phyloP scores from a whole-genome alignment of 805 yeast genomes.

The Kodamaea sagamina region DNA sequence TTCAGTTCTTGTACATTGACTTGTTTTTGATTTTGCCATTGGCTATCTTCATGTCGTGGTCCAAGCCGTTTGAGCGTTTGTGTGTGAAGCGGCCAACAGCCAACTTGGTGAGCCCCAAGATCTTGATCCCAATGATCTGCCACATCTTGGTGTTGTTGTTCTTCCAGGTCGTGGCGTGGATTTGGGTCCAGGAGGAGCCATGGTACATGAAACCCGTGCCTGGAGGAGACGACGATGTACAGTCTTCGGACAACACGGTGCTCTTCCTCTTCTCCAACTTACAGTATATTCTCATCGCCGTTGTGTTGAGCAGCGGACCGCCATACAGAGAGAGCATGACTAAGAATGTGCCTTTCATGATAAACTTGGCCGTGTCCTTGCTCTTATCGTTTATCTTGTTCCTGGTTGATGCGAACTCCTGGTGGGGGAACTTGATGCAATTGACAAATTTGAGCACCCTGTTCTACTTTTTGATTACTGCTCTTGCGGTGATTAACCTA shows the following conservation, averaged over 20 bases:
- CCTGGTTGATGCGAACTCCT: conserved; percentile 50
- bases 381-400: conserved; percentile 56
- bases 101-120: conserved; percentile 85
- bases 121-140: conserved; percentile 78
- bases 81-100: conserved; percentile 87
- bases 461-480: conserved; percentile 55
- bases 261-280: conserved; percentile 79
- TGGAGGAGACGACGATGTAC: conserved; percentile 70
- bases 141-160: conserved; percentile 63
- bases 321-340: conserved; percentile 83
- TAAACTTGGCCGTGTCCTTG: conserved; percentile 55
- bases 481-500: conserved; percentile 52
- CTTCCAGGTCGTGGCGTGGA: conserved; percentile 75
- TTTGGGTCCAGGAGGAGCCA: conserved; percentile 49
- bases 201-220: conserved; percentile 86
- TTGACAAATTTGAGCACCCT: conserved; percentile 57
- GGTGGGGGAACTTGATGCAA: conserved; percentile 72
- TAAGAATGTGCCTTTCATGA: conserved; percentile 69
- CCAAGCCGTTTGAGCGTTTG: conserved; percentile 67
- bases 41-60: conserved; percentile 98
- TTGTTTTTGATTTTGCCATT: conserved; percentile 86
- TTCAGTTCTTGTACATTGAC: conserved; percentile 94
- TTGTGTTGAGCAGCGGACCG: conserved; percentile 86
- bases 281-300: conserved; percentile 84
- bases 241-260: conserved; percentile 87